A percentile compares a stretch with the other conserved stretches of the same genome.
phyloP scores from a whole-genome alignment of 192 early-diverging fungal genomes.

The Backusella tuberculispora region DNA sequence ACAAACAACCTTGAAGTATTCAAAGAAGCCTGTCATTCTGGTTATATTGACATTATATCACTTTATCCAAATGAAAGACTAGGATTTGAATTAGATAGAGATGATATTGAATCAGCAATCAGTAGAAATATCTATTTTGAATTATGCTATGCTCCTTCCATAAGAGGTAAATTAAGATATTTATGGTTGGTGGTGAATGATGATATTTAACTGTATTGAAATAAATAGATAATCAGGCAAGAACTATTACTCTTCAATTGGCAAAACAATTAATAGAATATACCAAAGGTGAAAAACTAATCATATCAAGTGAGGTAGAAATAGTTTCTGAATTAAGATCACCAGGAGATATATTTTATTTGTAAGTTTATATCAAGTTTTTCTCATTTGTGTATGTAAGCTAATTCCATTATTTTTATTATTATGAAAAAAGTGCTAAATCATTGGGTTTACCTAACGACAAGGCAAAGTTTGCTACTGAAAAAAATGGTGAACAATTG shows the following conservation, averaged over 20 bases:
- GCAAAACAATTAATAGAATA: conserved; percentile 20
- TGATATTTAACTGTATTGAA: neutral
- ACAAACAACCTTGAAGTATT: neutral
- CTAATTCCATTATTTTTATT: neutral
- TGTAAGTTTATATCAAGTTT: neutral
- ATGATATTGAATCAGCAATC: neutral
- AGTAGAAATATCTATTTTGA: conserved; percentile 15
- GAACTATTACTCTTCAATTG: conserved; percentile 7
- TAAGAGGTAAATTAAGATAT: conserved; percentile 5
- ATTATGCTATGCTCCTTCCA: conserved; percentile 18
- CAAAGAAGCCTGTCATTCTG: neutral
- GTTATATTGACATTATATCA: conserved; percentile 18
- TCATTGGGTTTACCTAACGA: conserved; percentile 16
- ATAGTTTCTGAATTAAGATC: conserved; percentile 17
- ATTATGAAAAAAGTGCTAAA: conserved; percentile 8
- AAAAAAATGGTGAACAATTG: conserved; percentile 5
- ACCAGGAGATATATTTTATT: conserved; percentile 17
- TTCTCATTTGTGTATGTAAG: neutral
- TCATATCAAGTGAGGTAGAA: conserved; percentile 16
- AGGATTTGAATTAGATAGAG: conserved; percentile 4
- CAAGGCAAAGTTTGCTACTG: neutral
- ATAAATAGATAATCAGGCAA: conserved; percentile 9
- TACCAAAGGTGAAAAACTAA: neutral
- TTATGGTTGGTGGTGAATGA: neutral
- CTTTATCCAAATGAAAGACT: conserved; percentile 4